Evolutionary conservation across 305 asterid species (phyloP).

Genomic region (Fraxinus velutina): DNA sequence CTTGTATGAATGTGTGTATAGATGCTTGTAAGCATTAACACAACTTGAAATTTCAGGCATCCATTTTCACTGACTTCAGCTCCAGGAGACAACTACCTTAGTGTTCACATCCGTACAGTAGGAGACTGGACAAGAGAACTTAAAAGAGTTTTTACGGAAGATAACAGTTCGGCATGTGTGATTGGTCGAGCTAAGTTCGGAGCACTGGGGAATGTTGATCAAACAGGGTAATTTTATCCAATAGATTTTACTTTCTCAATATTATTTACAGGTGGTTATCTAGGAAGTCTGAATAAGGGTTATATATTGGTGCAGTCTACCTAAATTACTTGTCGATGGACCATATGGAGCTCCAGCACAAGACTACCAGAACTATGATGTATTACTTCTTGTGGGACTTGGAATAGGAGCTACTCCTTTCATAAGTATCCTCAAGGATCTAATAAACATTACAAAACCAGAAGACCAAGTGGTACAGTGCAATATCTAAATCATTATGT

Average conservation of each 20-base stretch:
- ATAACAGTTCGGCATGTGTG: conserved; percentile 47
- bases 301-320: conserved; percentile 45
- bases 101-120: conserved; percentile 81
- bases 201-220: conserved; percentile 47
- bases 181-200: conserved; percentile 72
- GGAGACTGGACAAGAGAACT: conserved; percentile 92
- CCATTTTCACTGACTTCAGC: conserved; percentile 97
- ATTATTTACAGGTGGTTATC: not conserved
- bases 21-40: not conserved
- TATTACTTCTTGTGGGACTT: conserved; percentile 76
- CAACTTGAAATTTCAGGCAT: conserved; percentile 54
- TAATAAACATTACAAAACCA: conserved; percentile 58
- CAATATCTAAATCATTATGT: not conserved
- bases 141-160: conserved; percentile 70
- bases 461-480: conserved; percentile 57
- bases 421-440: conserved; percentile 82
- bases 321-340: conserved; percentile 75
- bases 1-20: not conserved
- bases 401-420: conserved; percentile 95
- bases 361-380: conserved; percentile 76
- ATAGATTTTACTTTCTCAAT: conserved; percentile 8
- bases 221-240: conserved; percentile 47
- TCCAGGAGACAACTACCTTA: conserved; percentile 77
- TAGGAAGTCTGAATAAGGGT: not conserved
- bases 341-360: conserved; percentile 98